Base-by-base conservation (phyloP, 208 protist genomes). In the Trypanosoma lewisi region DNA sequence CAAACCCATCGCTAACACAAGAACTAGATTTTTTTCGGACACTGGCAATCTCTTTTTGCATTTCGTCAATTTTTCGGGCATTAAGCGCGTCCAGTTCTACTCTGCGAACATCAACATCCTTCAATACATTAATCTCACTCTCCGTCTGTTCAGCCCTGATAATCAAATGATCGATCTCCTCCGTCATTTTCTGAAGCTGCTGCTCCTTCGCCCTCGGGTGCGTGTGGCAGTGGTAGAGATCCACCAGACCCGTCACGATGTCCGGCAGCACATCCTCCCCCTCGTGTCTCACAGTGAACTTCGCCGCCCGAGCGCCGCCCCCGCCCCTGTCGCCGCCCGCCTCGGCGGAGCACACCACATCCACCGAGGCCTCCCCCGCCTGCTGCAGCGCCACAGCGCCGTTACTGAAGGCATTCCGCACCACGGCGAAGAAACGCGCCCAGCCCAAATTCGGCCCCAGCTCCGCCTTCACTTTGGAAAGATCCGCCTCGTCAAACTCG, bases 121-220 rank as follows among this genome's bases (percentile, higher is more conserved):
- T 77, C 55, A 95, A 61, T n/a, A 89, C 74, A 25, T 74, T 41
- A 12, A 78, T 63, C 75, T 97, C 87, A 2, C 63, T 68, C 39
- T 94, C 87, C 2, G 94, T 74, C 30, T 66, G 67, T 16, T 83
- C 77, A 17, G 68, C 70, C 59, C 82, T 74, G 30, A 63, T 57
- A 19, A 41, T 33, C 39, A 79, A 62, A 8, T 77, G 64, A 19
- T 58, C 63, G 45, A 88, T 74, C 30, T 83, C 75, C 37, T 66
- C 66, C 27, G 56, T 60, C 23, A 81, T 19, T 19, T 69, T 60
- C 9, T 42, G 19, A 17, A 95, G 56, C 55, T 75, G 67, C 61
- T 79, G 55, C 64, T 93, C 68, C 67, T 78, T 75, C 50, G 93
- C 83, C 56, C 82, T 91, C 0, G 79, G 62, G 51, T 89, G 73